A percentile compares a stretch with the other conserved stretches of the same genome.
Conservation (phyloP, 2,329 filamentous ascomycete species). For the Eutypa lata region DNA sequence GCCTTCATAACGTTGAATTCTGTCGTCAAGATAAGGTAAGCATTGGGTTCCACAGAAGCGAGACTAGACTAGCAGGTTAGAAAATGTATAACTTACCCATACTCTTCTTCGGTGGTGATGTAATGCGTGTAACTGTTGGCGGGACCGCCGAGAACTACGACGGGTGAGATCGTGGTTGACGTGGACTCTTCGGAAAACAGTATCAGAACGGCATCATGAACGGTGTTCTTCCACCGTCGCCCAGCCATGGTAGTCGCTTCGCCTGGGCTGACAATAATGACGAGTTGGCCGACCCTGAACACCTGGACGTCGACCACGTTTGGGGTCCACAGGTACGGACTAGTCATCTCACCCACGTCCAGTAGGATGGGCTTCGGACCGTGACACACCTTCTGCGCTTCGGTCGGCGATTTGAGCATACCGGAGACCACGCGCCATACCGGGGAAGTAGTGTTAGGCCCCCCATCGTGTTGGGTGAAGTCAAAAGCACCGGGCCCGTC, state of each 20-base stretch:
- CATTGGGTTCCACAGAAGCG: not conserved
- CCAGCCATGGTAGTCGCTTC: conserved; percentile 94
- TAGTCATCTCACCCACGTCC: conserved; percentile 77
- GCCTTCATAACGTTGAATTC: conserved; percentile 84
- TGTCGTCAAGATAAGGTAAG: conserved; percentile 27
- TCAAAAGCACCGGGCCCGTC: conserved; percentile 91
- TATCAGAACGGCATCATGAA: conserved; percentile 50
- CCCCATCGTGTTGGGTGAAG: conserved; percentile 82
- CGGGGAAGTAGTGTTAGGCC: conserved; percentile 63
- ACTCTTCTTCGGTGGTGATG: conserved; percentile 77
- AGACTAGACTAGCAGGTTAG: not conserved
- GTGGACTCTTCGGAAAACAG: conserved; percentile 43
- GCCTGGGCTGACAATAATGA: conserved; percentile 80
- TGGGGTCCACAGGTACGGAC: conserved; percentile 82
- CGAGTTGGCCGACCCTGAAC: conserved; percentile 77
- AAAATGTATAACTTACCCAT: conserved; percentile 42
- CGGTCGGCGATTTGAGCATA: conserved; percentile 66
- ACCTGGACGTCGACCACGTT: conserved; percentile 89
- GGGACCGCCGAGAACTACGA: conserved; percentile 84
- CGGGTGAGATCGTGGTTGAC: conserved; percentile 43
- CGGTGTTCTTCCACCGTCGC: conserved; percentile 75
- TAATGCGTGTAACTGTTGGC: conserved; percentile 90
- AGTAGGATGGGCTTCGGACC: conserved; percentile 79
- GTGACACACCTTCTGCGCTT: conserved; percentile 73
- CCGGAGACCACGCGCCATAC: conserved; percentile 76